Evolutionary conservation across 1,284 basidiomycete genomes (phyloP), one percentile per base, ranked within the genome.

Genomic region (Puccinia polysora): DNA sequence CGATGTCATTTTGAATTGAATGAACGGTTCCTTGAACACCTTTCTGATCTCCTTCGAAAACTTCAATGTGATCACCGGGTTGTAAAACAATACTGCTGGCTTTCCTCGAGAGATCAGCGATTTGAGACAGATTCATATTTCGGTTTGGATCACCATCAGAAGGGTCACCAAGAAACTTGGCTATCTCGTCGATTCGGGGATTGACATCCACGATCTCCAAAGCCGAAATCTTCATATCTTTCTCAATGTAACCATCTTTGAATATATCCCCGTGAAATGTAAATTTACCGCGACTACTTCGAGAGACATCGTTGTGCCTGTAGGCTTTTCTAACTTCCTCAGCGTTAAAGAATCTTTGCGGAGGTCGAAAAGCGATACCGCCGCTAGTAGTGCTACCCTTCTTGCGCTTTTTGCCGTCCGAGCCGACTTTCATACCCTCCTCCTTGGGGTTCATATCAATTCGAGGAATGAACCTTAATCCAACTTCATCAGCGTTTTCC

Each of bases 61-160:
- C 92, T 79, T 98, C 95, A 67, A 99, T 87, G 76, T 95, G 90
- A 81, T 99, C 95, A 73, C 95, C 96, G 0, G 95, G 95, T 78
- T 96, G 92, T n/a, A 99, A 82, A 4, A 93, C 89, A 8, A 88
- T 86, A 43, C 92, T 88, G 6, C 90, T 89, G 1, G 89, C 89
- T 78, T 91, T 91, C 59, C 88, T 84, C 7, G 90, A 89, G 0
- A 90, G 89, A 78, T 93, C 91, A 0, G 91, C 90, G 74, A 96
- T 91, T 73, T 90, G 85, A 25, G 88, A 88, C 47, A 93, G 82
- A 78, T 93, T 88, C 50, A 92, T 85, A 40, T 77, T 77, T 36
- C 74, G 63, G 20, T 76, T 75, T 28, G 75, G 63, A 73, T 78
- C 77, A 68, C 87, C 85, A 4, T 88, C 86, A 1, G 69, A 72